Conservation (phyloP, 2,329 filamentous ascomycete species). For the Annulohypoxylon truncatum region DNA sequence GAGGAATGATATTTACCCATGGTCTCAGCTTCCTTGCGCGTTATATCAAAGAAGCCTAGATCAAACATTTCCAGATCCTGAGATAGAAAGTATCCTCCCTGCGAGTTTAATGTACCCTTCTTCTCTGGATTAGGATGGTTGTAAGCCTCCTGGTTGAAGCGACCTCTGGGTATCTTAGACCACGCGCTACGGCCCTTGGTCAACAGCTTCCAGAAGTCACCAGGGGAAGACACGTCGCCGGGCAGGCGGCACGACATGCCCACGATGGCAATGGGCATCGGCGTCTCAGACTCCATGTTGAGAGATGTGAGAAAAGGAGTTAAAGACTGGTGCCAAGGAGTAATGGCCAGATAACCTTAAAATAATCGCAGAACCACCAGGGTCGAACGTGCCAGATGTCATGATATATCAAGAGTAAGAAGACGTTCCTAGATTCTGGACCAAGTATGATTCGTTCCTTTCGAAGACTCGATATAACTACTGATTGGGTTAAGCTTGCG, state of each 20-base stretch:
- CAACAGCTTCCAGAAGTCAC: slow-evolving; percentile 75
- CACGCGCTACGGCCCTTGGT: slow-evolving; percentile 75
- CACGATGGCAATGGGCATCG: slow-evolving; percentile 68
- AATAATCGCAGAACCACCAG: neutral
- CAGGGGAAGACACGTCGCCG: slow-evolving; percentile 64
- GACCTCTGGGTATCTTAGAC: slow-evolving; percentile 69
- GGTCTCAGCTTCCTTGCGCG: slow-evolving; percentile 75
- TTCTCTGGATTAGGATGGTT: slow-evolving; percentile 74
- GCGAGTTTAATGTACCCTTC: slow-evolving; percentile 75
- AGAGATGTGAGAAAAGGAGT: neutral
- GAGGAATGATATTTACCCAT: slow-evolving; percentile 26
- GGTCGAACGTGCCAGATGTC: slow-evolving; percentile 5
- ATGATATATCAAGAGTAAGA: slow-evolving; percentile 19
- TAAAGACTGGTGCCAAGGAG: slow-evolving; percentile 13
- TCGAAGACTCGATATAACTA: neutral
- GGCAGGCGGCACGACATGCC: slow-evolving; percentile 76
- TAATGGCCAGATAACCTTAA: slow-evolving; percentile 8
- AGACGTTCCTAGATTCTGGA: neutral
- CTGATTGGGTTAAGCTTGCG: slow-evolving; percentile 19
- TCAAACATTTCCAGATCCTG: slow-evolving; percentile 80
- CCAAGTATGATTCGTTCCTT: neutral
- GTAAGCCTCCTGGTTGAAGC: slow-evolving; percentile 75
- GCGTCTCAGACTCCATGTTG: slow-evolving; percentile 36
- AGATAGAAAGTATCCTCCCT: slow-evolving; percentile 73
- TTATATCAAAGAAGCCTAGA: slow-evolving; percentile 85